Conservation (phyloP, 2,329 filamentous ascomycete genomes). For the Fusarium torulosum region DNA sequence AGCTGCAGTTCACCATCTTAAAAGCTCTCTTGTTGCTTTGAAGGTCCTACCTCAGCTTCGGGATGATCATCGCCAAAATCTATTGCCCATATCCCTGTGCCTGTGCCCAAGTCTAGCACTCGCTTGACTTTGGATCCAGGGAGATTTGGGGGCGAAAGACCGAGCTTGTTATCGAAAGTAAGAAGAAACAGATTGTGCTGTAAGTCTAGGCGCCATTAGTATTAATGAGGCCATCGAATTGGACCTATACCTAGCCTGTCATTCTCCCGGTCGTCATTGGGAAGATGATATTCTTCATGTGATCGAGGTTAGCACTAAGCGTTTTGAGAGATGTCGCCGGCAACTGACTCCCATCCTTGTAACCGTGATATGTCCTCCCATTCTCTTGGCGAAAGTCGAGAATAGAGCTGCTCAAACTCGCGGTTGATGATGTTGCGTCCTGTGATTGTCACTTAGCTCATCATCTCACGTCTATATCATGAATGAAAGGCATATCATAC, state of each 20-base stretch:
- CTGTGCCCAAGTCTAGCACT: no score
- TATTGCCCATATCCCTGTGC: no score
- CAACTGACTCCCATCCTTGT: not conserved
- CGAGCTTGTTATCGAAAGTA: no score
- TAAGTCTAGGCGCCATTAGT: not conserved
- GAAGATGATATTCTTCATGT: not conserved
- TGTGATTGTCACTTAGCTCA: not conserved
- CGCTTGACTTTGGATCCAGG: no score
- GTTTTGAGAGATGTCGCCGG: no score
- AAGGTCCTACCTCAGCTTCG: conserved; percentile 4
- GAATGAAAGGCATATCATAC: not conserved
- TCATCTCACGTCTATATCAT: not conserved
- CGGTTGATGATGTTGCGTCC: not conserved
- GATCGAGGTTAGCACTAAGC: not conserved
- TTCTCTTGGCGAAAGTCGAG: conserved; percentile 1
- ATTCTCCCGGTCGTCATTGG: conserved; percentile 3
- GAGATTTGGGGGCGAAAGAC: no score
- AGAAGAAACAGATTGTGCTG: no score
- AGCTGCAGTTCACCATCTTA: not conserved
- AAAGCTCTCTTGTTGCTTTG: no score
- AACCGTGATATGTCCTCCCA: not conserved
- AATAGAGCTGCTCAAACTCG: not conserved
- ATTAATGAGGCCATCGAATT: not conserved
- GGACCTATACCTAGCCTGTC: conserved; percentile 1
- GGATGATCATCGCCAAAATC: conserved; percentile 17